These are phyloP conservation scores for Leccinum huronense DNA, from an alignment of 1,284 basidiomycete genomes.

Conservation along the genomic window DNA sequence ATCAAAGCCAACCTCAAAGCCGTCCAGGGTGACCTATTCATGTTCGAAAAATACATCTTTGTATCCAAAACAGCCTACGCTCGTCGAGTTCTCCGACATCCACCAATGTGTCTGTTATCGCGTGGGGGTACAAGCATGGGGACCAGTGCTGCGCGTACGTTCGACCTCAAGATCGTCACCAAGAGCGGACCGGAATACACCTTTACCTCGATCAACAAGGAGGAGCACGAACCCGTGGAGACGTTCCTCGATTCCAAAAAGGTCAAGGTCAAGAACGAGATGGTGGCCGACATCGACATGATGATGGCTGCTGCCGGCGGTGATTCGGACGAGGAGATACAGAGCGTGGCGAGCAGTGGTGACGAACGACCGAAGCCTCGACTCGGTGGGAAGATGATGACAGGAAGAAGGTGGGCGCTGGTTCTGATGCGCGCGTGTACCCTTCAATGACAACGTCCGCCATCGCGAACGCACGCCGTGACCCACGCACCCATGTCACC, in stretches of 20 bases:
- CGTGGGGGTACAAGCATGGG: constrained; percentile 83
- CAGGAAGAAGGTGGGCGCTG: constrained; percentile 72
- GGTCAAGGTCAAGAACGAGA: constrained; percentile 94
- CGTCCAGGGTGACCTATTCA: constrained; percentile 94
- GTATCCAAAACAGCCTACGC: constrained; percentile 93
- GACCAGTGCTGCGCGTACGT: constrained; percentile 85
- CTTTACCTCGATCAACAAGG: constrained; percentile 94
- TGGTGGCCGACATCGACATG: constrained; percentile 82
- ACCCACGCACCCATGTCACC: too few species aligned
- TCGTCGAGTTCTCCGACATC: constrained; percentile 90
- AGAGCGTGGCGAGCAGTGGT: constrained; percentile 69
- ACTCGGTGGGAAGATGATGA: constrained; percentile 67
- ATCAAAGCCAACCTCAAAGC: constrained; percentile 99
- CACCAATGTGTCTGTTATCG: constrained; percentile 93
- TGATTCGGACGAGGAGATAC: constrained; percentile 85
- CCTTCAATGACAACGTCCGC: too few species aligned
- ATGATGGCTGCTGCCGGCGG: constrained; percentile 66
- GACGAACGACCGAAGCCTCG: constrained; percentile 61
- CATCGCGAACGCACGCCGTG: too few species aligned
- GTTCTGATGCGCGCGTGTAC: neutral
- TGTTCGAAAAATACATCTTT: constrained; percentile 98
- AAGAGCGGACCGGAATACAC: constrained; percentile 81
- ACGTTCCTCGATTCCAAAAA: constrained; percentile 88
- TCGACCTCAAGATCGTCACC: constrained; percentile 90
- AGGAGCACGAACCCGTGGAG: constrained; percentile 89